phyloP scores from a whole-genome alignment of 2,329 filamentous ascomycete species.

The Pseudogymnoascus sp. region DNA sequence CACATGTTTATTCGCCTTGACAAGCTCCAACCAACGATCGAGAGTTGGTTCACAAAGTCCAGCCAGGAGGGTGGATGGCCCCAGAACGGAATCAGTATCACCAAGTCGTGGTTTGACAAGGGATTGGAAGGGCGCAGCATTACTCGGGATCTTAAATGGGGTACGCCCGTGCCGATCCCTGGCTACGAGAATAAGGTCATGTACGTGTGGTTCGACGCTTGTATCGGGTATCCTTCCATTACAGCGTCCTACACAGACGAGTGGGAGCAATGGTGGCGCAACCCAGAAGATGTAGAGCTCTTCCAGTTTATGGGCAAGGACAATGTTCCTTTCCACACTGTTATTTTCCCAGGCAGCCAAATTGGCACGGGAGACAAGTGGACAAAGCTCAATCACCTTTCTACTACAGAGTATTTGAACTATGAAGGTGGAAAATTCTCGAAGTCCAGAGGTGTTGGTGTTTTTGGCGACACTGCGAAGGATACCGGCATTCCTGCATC shows the following conservation, averaged over 20 bases:
- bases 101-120: slow-evolving; percentile 73
- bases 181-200: slow-evolving; percentile 72
- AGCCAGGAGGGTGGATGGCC: slow-evolving; percentile 72
- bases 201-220: slow-evolving; percentile 83
- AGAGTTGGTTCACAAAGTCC: slow-evolving; percentile 69
- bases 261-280: slow-evolving; percentile 93
- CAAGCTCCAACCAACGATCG: slow-evolving; percentile 69
- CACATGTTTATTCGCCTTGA: slow-evolving; percentile 88
- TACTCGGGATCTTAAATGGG: slow-evolving; percentile 90
- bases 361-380: slow-evolving; percentile 78
- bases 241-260: slow-evolving; percentile 82
- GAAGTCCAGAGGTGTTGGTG: slow-evolving; percentile 82
- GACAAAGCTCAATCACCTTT: slow-evolving; percentile 85
- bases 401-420: slow-evolving; percentile 83
- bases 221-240: slow-evolving; percentile 92
- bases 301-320: slow-evolving; percentile 97
- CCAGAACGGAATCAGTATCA: slow-evolving; percentile 68
- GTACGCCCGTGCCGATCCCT: slow-evolving; percentile 48
- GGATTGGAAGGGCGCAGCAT: slow-evolving; percentile 83
- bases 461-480: slow-evolving; percentile 85
- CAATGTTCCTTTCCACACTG: slow-evolving; percentile 74
- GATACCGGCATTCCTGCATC: slow-evolving; percentile 78
- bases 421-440: slow-evolving; percentile 89
- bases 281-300: slow-evolving; percentile 78
- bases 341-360: slow-evolving; percentile 85